Conservation (phyloP, 352 stramenopile species). For the Achlya hypogyna region DNA sequence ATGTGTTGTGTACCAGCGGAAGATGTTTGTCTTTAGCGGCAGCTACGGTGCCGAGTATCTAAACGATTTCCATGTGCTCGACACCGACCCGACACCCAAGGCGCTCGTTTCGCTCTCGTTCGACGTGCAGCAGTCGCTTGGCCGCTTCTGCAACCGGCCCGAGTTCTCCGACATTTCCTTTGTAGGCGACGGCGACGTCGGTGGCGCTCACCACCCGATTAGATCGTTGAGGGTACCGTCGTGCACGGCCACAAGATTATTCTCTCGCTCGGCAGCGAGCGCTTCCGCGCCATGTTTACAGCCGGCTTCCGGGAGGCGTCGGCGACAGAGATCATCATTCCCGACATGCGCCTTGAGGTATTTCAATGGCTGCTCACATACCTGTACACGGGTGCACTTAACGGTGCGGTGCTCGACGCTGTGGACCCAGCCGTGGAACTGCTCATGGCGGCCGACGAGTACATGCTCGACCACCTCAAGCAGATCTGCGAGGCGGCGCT, state of each 20-base stretch:
- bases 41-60: constrained; percentile 88
- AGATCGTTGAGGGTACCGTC: constrained; percentile 86
- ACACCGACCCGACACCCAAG: constrained; percentile 87
- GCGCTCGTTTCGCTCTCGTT: constrained; percentile 74
- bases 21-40: constrained; percentile 92
- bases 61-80: constrained; percentile 91
- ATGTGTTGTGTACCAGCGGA: constrained; percentile 87
- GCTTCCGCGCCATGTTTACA: constrained; percentile 93
- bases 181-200: constrained; percentile 27
- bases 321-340: constrained; percentile 79
- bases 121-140: constrained; percentile 69
- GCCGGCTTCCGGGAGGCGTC: constrained; percentile 84
- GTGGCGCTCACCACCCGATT: neutral
- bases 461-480: constrained; percentile 96
- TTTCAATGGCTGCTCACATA: constrained; percentile 93
- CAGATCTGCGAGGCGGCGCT: constrained; percentile 89
- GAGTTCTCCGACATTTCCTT: constrained; percentile 95
- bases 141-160: constrained; percentile 86
- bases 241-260: constrained; percentile 93
- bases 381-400: constrained; percentile 83
- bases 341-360: constrained; percentile 80
- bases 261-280: constrained; percentile 86
- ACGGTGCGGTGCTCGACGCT: constrained; percentile 26
- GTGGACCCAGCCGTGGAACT: constrained; percentile 80
- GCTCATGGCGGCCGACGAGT: constrained; percentile 90